A percentile compares a stretch with the other conserved stretches of the same genome.
Evolutionary conservation across 202 grass and related monocot genomes (phyloP).

Genomic region (Setaria italica): DNA sequence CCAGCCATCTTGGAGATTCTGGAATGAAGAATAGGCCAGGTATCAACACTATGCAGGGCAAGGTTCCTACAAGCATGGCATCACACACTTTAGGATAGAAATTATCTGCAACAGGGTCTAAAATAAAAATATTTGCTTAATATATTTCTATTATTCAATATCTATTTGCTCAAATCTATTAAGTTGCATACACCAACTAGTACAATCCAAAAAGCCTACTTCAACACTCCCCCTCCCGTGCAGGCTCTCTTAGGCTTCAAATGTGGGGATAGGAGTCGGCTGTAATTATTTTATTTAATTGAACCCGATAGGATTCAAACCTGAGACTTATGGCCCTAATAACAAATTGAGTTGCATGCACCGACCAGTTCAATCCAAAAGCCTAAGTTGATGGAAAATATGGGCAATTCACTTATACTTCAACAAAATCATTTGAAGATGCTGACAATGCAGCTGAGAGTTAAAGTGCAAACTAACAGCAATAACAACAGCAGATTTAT

Average conservation of each 20-base stretch:
- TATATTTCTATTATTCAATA: neutral
- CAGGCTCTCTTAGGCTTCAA: too few relatives aligned
- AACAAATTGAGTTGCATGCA: too few relatives aligned
- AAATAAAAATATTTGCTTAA: neutral
- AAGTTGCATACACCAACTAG: neutral
- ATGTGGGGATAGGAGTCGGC: too few relatives aligned
- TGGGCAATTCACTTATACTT: neutral
- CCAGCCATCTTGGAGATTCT: conserved; percentile 98
- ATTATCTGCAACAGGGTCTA: neutral
- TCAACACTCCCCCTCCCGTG: too few relatives aligned
- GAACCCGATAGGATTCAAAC: too few relatives aligned
- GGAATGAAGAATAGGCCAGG: conserved; percentile 97
- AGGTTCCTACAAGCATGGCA: conserved; percentile 59
- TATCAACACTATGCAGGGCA: conserved; percentile 93
- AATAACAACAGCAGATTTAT: neutral
- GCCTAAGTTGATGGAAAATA: too few relatives aligned
- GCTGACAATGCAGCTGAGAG: neutral
- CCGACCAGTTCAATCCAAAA: too few relatives aligned
- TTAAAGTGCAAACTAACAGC: neutral
- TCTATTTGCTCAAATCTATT: conserved; percentile 1
- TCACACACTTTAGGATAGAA: conserved; percentile 14
- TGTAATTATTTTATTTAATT: too few relatives aligned
- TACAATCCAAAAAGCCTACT: neutral
- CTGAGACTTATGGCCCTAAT: too few relatives aligned
- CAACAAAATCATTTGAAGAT: neutral